These are phyloP conservation scores for Adansonia digitata DNA, from an alignment of 345 rosid genomes.

Conservation along the genomic window DNA sequence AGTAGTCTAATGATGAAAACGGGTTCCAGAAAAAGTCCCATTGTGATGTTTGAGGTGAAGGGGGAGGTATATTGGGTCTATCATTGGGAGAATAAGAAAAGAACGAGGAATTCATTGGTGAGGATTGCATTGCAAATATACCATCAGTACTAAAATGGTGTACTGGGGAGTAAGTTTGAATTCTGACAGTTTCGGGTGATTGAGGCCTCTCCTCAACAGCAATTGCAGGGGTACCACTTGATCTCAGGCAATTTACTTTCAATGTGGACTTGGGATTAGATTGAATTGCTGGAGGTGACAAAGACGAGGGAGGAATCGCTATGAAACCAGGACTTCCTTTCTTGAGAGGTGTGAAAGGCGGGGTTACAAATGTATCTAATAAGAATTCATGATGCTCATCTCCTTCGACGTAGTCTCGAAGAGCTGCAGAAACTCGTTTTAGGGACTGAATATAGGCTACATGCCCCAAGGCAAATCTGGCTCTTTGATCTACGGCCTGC, in stretches of 20 bases:
- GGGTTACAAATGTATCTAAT: slow-evolving; percentile 53
- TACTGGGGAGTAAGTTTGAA: slow-evolving; percentile 60
- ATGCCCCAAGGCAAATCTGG: slow-evolving; percentile 72
- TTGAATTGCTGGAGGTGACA: slow-evolving; percentile 38
- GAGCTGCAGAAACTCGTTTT: slow-evolving; percentile 81
- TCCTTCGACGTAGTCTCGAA: slow-evolving; percentile 63
- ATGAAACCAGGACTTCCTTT: slow-evolving; percentile 58
- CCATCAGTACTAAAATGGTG: slow-evolving; percentile 51
- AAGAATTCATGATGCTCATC: slow-evolving; percentile 68
- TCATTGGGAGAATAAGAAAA: slow-evolving; percentile 40
- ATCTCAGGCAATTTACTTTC: slow-evolving; percentile 53
- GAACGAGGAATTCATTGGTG: slow-evolving; percentile 42
- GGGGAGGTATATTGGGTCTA: slow-evolving; percentile 62
- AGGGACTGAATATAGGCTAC: slow-evolving; percentile 77
- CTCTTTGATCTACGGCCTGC: slow-evolving; percentile 84
- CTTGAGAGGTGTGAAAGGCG: slow-evolving; percentile 56
- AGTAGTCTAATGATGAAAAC: slow-evolving; percentile 80
- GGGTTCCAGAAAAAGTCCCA: slow-evolving; percentile 99
- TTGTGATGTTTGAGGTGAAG: slow-evolving; percentile 83
- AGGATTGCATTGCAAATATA: slow-evolving; percentile 55
- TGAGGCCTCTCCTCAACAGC: slow-evolving; percentile 70
- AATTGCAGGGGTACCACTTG: slow-evolving; percentile 66
- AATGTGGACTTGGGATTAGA: slow-evolving; percentile 43
- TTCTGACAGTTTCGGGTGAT: slow-evolving; percentile 62
- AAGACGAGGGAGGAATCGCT: slow-evolving; percentile 57